Evolutionary conservation across 306 rosid species (phyloP).

Genomic region (Dryas alaskensis): DNA sequence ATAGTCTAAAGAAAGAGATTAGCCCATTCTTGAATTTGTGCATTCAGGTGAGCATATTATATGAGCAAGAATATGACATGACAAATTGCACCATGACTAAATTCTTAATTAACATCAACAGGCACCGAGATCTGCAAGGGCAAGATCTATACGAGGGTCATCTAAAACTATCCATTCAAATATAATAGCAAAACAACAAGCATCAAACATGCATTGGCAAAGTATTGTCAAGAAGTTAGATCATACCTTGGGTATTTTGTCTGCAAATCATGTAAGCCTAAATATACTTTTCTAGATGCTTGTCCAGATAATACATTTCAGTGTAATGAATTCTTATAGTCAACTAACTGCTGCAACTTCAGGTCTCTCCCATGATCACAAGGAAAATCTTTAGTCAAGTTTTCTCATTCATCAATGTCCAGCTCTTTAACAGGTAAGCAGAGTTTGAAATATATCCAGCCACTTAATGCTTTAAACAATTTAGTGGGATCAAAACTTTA

Average conservation of each 20-base stretch:
- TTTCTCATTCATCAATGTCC: conserved; percentile 85
- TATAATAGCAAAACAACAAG: conserved; percentile 77
- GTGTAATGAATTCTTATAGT: conserved; percentile 6
- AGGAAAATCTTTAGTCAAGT: conserved; percentile 76
- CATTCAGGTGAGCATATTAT: conserved; percentile 59
- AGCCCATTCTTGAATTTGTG: conserved; percentile 75
- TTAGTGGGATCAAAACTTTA: background rate
- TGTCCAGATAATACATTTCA: background rate
- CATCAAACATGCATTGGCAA: conserved; percentile 79
- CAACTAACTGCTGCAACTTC: conserved; percentile 26
- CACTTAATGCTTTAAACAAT: background rate
- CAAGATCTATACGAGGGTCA: conserved; percentile 70
- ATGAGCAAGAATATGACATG: background rate
- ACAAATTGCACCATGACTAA: background rate
- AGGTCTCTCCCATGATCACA: conserved; percentile 75
- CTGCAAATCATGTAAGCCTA: conserved; percentile 58
- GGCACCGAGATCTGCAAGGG: conserved; percentile 78
- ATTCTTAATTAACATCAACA: conserved; percentile 31
- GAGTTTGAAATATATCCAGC: conserved; percentile 14
- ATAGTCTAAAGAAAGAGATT: conserved; percentile 79
- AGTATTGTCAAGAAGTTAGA: conserved; percentile 76
- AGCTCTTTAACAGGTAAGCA: conserved; percentile 77
- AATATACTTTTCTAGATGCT: conserved; percentile 16
- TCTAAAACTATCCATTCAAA: conserved; percentile 73
- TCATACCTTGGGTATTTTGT: conserved; percentile 48